Evolutionary conservation across 352 stramenopile species (phyloP), one percentile per base, ranked within the genome.

Genomic region (Pythium dissimile): DNA sequence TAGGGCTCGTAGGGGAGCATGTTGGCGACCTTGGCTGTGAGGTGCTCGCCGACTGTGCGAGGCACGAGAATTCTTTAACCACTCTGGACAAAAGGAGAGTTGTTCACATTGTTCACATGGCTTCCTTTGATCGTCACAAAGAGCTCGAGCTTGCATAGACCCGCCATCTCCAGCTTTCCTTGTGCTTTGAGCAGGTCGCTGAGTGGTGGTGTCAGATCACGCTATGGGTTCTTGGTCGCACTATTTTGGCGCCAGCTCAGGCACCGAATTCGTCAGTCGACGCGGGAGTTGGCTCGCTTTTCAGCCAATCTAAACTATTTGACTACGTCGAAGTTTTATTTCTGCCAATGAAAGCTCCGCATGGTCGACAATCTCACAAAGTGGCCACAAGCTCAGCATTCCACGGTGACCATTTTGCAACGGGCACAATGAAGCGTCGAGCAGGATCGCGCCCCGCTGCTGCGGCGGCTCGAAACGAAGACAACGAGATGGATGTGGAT

Each of bases 361-460:
- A 41, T 35, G 34, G 12, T 41, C 7, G n/a, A n/a, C n/a, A n/a
- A n/a, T n/a, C 38, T 45, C 2, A 26, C 3, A 21, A 45, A 21
- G 35, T 18, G 7, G 16, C 35, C 35, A 49, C 16, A 26, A 39
- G 44, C 44, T 51, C 43, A 37, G 27, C n/a, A 20, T n/a, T 18
- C 21, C 13, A 13, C 38, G 20, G 16, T 26, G 5, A 15, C 12
- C 26, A 48, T 41, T 54, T 26, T 15, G 1, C 10, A 26, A 21
- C 4, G 3, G 30, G 28, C n/a, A 39, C 4, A 10, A 62, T 62
- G 60, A 62, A 55, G 50, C 60, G 60, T 9, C 45, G 52, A 24
- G 27, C 51, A 13, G 11, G 37, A 20, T 23, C 49, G 13, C 50
- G 30, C 12, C 57, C 48, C 34, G 24, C 38, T 21, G 49, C 48